These are phyloP conservation scores for Amanita jacksonii DNA, from an alignment of 768 basidiomycete genomes.

Conservation along the genomic window DNA sequence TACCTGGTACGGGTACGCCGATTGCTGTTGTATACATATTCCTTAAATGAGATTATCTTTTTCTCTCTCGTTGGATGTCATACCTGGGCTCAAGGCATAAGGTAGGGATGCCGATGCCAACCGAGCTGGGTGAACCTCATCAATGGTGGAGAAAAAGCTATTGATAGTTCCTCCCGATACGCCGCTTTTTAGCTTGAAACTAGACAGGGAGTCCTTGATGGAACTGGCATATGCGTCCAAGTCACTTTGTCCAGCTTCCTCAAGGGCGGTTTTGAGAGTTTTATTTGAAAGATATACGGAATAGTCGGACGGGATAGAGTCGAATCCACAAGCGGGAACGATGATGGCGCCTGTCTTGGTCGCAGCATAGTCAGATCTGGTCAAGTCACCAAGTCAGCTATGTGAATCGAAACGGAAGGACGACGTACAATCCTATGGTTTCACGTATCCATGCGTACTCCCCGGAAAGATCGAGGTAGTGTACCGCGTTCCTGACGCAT, in stretches of 20 bases:
- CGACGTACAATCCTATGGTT: conserved; percentile 48
- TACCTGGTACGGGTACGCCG: conserved; percentile 1
- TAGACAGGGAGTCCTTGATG: conserved; percentile 20
- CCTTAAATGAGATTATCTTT: conserved; percentile 4
- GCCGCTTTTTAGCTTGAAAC: conserved; percentile 36
- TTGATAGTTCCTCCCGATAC: conserved; percentile 59
- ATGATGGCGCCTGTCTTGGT: conserved; percentile 64
- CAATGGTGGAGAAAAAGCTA: conserved; percentile 28
- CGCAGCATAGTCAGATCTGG: conserved; percentile 65
- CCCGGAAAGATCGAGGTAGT: conserved; percentile 82
- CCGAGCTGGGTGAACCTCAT: conserved; percentile 27
- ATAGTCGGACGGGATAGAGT: conserved; percentile 72
- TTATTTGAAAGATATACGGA: conserved; percentile 59
- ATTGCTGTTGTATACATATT: neutral
- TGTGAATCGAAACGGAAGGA: neutral
- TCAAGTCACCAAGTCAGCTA: conserved; percentile 10
- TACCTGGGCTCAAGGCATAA: conserved; percentile 36
- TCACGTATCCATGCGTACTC: conserved; percentile 59
- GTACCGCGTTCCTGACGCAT: conserved; percentile 63
- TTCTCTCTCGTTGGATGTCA: conserved; percentile 6
- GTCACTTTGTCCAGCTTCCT: conserved; percentile 7
- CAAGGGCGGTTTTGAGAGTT: conserved; percentile 42
- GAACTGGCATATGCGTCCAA: conserved; percentile 38
- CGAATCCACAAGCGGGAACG: conserved; percentile 70
- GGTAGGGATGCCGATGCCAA: conserved; percentile 20